These are phyloP conservation scores for Pythium phragmitis DNA, from an alignment of 352 stramenopile genomes.

Conservation along the genomic window DNA sequence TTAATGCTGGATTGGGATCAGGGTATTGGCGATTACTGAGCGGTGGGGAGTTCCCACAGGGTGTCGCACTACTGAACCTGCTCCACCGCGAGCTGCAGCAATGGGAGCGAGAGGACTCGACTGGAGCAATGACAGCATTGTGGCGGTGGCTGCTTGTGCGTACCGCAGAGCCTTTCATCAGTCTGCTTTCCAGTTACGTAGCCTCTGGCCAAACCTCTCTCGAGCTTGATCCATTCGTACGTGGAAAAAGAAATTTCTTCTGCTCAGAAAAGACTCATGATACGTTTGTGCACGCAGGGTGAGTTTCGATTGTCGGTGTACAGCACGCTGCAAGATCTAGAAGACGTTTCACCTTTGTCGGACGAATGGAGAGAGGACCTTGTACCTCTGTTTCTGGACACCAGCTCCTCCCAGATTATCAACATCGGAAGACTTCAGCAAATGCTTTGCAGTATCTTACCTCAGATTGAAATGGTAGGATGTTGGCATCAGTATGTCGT, in stretches of 20 bases:
- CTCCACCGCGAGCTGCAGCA: conserved; percentile 39
- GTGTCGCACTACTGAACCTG: conserved; percentile 49
- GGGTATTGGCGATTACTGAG: conserved; percentile 18
- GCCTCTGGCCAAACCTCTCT: conserved; percentile 42
- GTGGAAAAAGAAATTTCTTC: conserved; percentile 12
- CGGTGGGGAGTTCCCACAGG: conserved; percentile 44
- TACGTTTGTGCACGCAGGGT: conserved; percentile 1
- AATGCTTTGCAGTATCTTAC: conserved; percentile 22
- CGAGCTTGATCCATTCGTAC: conserved; percentile 53
- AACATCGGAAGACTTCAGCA: conserved; percentile 23
- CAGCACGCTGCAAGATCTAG: conserved; percentile 17
- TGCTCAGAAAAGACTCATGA: not conserved
- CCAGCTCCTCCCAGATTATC: not conserved
- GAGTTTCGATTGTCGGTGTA: conserved; percentile 28
- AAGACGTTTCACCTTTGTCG: not conserved
- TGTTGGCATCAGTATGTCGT: not conserved
- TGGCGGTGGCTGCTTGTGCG: conserved; percentile 60
- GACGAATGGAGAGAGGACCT: not conserved
- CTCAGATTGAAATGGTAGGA: conserved; percentile 16
- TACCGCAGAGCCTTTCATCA: conserved; percentile 50
- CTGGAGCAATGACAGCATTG: conserved; percentile 32
- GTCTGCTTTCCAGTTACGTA: conserved; percentile 49
- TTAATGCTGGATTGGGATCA: not conserved
- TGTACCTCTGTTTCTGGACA: conserved; percentile 11
- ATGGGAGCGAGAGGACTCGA: conserved; percentile 37